Evolutionary conservation across 495 filamentous ascomycete genomes (phyloP), one percentile per base, ranked within the genome.

Genomic region (Niebla homalea): DNA sequence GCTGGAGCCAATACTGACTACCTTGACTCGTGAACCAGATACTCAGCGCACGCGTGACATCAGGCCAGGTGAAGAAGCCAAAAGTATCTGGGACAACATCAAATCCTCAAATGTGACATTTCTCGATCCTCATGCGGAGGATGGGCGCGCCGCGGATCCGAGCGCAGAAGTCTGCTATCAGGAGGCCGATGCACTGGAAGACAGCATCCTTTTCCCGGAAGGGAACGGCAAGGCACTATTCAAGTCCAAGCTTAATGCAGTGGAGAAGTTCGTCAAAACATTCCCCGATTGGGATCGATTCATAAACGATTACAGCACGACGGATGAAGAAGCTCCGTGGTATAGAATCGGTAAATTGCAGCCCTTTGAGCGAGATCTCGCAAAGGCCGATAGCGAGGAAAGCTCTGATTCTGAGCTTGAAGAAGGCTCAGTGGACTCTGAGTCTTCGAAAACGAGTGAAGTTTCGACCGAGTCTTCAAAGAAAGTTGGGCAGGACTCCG

Each of bases 111-210:
- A 54, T n/a, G 60, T 57, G 18, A 44, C 48, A 16, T 64, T 66
- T 41, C 45, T 56, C 43, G 59, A 18, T 51, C 47, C 37, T 38
- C 51, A 37, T 51, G 50, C 12, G 38, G 21, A 22, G 50, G 50
- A 38, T 15, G 49, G 11, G 36, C 42, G 51, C 4, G 43, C 16
- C 15, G 42, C 58, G 3, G 41, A 52, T 14, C 52, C 56, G 12
- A 22, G 49, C 16, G 56, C 55, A 37, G 60, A 60, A 12, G 29
- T 55, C 3, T 67, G 65, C 50, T 76, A 74, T 50, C 67, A 66
- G 39, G 62, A 73, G 49, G 62, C 65, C 11, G 69, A 76, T 45
- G 65, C 52, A 4, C 60, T 66, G 5, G 73, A 76, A 53, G 71
- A 76, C 36, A 49, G 54, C 12, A 50, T 74, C 8, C 54, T 76